phyloP scores from a whole-genome alignment of 2,329 filamentous ascomycete species.

The Elsinoe arachidis region DNA sequence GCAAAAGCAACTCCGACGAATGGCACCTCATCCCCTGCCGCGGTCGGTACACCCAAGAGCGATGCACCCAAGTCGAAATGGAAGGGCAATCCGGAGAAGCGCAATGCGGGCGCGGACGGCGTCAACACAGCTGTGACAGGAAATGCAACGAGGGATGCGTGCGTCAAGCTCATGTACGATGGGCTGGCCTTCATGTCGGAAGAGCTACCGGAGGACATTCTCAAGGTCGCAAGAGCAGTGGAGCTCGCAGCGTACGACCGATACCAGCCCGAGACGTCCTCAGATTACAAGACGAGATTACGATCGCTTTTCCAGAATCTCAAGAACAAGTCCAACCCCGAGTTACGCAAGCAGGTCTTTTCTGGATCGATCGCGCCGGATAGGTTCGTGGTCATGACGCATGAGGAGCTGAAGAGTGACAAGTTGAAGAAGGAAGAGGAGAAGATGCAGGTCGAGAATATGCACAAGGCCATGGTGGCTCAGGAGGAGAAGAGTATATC shows the following conservation, averaged over 20 bases:
- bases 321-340: conserved; percentile 80
- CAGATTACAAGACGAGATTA: conserved; percentile 78
- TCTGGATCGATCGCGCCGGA: conserved; percentile 61
- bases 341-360: conserved; percentile 68
- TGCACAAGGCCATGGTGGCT: conserved; percentile 93
- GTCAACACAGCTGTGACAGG: conserved; percentile 70
- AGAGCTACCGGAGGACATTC: conserved; percentile 54
- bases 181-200: conserved; percentile 67
- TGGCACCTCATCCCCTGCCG: conserved; percentile 34
- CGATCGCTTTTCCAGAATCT: conserved; percentile 90
- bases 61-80: conserved; percentile 37
- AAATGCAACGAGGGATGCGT: conserved; percentile 67
- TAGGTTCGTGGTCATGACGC: conserved; percentile 75
- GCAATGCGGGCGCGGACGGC: conserved; percentile 72
- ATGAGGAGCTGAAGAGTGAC: conserved; percentile 83
- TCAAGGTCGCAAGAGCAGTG: conserved; percentile 58
- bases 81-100: conserved; percentile 61
- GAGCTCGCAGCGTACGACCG: conserved; percentile 67
- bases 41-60: conserved; percentile 41
- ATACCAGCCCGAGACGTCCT: conserved; percentile 59
- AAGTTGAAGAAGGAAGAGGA: conserved; percentile 69
- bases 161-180: conserved; percentile 88
- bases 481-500: conserved; percentile 86
- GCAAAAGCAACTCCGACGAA: conserved; percentile 32
- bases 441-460: conserved; percentile 79